Conservation (phyloP, 2,329 filamentous ascomycete genomes). For the Venturia oleaginea region DNA sequence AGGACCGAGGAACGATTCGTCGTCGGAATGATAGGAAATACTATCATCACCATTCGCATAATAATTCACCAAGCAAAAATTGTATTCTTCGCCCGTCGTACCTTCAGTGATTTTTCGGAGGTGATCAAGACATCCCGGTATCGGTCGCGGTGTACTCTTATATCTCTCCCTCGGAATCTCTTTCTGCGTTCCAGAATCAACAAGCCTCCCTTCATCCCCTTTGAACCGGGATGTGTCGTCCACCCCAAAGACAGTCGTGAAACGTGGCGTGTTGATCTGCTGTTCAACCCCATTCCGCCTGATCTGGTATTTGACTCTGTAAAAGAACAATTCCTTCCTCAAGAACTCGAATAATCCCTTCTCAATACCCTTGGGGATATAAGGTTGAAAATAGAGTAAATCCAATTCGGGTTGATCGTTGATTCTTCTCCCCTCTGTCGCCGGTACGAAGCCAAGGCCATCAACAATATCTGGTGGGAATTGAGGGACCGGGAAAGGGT, state of each 20-base stretch:
- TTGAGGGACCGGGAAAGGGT: conserved; percentile 44
- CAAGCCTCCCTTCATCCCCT: conserved; percentile 22
- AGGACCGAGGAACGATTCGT: conserved; percentile 64
- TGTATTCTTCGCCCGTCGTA: conserved; percentile 58
- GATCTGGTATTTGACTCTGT: conserved; percentile 65
- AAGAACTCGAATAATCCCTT: conserved; percentile 61
- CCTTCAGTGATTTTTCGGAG: conserved; percentile 56
- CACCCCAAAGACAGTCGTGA: conserved; percentile 51
- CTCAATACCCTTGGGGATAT: conserved; percentile 49
- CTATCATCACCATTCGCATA: conserved; percentile 69
- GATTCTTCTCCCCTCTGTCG: conserved; percentile 42
- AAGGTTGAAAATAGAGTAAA: conserved; percentile 67
- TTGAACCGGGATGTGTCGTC: conserved; percentile 56
- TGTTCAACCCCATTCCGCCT: conserved; percentile 55
- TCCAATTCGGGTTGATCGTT: conserved; percentile 63
- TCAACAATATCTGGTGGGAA: conserved; percentile 37
- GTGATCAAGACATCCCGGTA: conserved; percentile 59
- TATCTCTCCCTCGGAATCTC: conserved; percentile 40
- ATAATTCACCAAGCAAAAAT: conserved; percentile 77
- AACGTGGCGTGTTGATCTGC: conserved; percentile 53
- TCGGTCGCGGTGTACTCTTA: conserved; percentile 55
- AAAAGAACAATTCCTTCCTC: conserved; percentile 62
- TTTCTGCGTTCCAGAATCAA: conserved; percentile 36
- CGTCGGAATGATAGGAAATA: conserved; percentile 72
- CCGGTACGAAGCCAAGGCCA: conserved; percentile 30